These are phyloP conservation scores for Trichoderma gracile DNA, from an alignment of 2,329 filamentous ascomycete species.

Conservation along the genomic window DNA sequence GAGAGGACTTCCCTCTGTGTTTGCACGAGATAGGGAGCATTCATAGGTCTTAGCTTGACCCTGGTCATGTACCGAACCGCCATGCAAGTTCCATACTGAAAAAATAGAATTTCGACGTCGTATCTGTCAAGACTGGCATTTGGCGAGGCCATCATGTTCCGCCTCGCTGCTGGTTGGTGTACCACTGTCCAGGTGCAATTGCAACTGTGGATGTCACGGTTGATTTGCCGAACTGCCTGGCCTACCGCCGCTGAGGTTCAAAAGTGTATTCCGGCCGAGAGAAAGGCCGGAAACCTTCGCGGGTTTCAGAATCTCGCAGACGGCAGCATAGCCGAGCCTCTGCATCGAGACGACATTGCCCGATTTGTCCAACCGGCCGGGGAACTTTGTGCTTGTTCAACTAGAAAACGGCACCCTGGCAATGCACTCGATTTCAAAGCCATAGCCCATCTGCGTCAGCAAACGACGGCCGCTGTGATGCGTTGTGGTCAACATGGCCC, in stretches of 20 bases:
- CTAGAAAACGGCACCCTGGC: background rate
- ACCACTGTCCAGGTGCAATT: background rate
- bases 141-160: background rate
- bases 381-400: background rate
- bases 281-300: slow-evolving; percentile 23
- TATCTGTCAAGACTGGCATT: too few species aligned
- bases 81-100: background rate
- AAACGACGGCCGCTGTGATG: background rate
- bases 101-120: too few species aligned
- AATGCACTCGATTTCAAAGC: background rate
- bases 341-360: slow-evolving; percentile 5
- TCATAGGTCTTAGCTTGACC: background rate
- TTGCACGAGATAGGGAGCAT: background rate
- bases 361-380: background rate
- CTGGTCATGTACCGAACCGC: background rate
- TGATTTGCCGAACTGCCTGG: background rate
- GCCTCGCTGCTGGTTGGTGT: background rate
- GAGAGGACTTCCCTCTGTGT: too few species aligned
- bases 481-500: background rate
- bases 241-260: background rate
- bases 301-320: slow-evolving; percentile 10
- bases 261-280: slow-evolving; percentile 21
- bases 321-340: slow-evolving; percentile 9
- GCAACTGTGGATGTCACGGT: background rate
- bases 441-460: background rate